A percentile compares a stretch with the other conserved stretches of the same genome.
These are phyloP conservation scores for Rutidosis leptorrhynchoides DNA, from an alignment of 129 eudicot genomes.

Conservation along the genomic window DNA sequence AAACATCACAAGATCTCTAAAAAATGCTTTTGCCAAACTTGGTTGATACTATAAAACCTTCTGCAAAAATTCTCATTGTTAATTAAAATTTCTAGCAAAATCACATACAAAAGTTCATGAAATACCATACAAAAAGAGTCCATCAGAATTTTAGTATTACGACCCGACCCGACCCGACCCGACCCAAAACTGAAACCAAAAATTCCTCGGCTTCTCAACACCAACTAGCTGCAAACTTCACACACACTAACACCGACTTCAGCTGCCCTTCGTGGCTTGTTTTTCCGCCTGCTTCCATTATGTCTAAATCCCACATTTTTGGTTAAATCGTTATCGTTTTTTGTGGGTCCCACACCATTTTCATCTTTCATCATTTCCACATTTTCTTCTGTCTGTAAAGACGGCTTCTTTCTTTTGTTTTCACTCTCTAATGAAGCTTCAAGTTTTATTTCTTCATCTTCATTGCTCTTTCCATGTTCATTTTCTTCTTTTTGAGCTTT, in stretches of 20 bases:
- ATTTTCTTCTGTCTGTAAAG: conserved; percentile 42
- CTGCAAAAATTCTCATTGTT: conserved; percentile 31
- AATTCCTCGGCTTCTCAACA: conserved; percentile 31
- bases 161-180: conserved; percentile 7
- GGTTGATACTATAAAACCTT: conserved; percentile 32
- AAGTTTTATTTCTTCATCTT: conserved; percentile 30
- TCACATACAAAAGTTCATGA: conserved; percentile 27
- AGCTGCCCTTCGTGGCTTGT: conserved; percentile 90
- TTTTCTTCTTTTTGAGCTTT: conserved; percentile 65
- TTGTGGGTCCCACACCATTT: conserved; percentile 35
- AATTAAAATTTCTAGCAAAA: conserved; percentile 25
- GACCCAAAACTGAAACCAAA: neutral
- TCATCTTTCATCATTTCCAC: conserved; percentile 40
- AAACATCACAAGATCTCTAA: too few species aligned
- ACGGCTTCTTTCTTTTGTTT: conserved; percentile 57
- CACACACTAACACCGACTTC: conserved; percentile 91
- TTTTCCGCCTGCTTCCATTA: conserved; percentile 88
- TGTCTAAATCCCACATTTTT: conserved; percentile 77
- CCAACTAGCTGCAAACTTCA: conserved; percentile 47
- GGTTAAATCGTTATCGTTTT: conserved; percentile 33
- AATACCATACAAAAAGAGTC: conserved; percentile 18
- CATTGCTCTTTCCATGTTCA: conserved; percentile 40
- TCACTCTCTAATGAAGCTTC: conserved; percentile 40
- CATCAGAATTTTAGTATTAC: conserved; percentile 16
- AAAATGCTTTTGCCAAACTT: conserved; percentile 14